phyloP scores from a whole-genome alignment of 2,329 filamentous ascomycete species.

The Fusarium nisikadoi region DNA sequence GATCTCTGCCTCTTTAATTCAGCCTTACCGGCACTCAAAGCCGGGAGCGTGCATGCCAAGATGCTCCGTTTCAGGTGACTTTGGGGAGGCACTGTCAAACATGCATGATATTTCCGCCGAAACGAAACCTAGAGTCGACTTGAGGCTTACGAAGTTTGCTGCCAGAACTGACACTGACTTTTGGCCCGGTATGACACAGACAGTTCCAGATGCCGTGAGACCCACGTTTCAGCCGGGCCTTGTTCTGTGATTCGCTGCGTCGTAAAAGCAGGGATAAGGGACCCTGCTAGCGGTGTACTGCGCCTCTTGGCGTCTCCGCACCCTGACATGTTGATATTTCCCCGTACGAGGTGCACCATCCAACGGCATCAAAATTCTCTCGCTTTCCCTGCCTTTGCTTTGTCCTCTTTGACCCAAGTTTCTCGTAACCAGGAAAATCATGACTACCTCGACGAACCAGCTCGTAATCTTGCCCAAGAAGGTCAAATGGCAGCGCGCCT shows the following conservation, averaged over 20 bases:
- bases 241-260: not conserved
- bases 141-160: not conserved
- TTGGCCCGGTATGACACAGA: not conserved
- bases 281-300: conserved; percentile 1
- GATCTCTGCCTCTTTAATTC: not conserved
- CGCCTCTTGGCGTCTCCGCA: conserved; percentile 5
- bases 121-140: no score
- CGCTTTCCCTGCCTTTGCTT: not conserved
- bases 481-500: conserved; percentile 29
- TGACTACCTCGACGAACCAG: not conserved
- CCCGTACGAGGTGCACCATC: conserved; percentile 1
- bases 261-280: conserved; percentile 1
- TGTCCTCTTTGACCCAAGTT: not conserved
- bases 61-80: not conserved
- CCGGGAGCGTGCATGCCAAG: not conserved
- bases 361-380: conserved; percentile 13
- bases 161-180: not conserved
- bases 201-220: not conserved
- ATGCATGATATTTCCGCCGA: not conserved
- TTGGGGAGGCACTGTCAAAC: not conserved
- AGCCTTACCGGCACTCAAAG: not conserved
- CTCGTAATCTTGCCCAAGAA: conserved; percentile 12
- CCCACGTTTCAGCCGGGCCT: not conserved
- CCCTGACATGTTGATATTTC: not conserved
- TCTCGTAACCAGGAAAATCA: not conserved